These are phyloP conservation scores for Bonia amplexicaulis DNA, from an alignment of 176 grass and related monocot genomes.

Conservation along the genomic window DNA sequence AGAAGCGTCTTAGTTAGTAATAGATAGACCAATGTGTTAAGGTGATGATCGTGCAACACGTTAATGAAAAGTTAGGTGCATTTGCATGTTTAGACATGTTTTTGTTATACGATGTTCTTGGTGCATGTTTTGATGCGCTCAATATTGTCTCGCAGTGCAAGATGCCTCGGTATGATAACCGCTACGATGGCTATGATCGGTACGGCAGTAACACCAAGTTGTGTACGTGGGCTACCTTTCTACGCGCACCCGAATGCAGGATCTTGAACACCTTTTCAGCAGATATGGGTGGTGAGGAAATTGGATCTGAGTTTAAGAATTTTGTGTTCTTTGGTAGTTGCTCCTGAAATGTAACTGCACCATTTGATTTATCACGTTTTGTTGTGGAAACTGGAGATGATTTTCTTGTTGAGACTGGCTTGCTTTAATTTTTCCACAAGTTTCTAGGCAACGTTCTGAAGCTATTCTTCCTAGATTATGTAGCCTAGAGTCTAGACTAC, in stretches of 20 bases:
- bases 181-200: conserved; percentile 1
- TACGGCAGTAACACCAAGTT: conserved; percentile 47
- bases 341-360: background rate
- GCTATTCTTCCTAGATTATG: background rate
- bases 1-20: background rate
- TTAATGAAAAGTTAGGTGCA: background rate
- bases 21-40: background rate
- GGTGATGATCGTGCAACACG: background rate
- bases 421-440: background rate
- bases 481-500: background rate
- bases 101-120: background rate
- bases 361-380: background rate
- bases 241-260: conserved; percentile 37
- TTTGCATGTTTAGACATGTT: background rate
- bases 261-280: conserved; percentile 68
- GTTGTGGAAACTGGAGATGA: background rate
- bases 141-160: conserved; percentile 30
- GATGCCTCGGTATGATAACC: conserved; percentile 79
- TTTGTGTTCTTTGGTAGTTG: background rate
- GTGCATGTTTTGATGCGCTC: background rate
- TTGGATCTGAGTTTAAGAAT: background rate
- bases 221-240: conserved; percentile 77
- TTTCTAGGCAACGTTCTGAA: background rate
- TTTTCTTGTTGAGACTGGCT: background rate
- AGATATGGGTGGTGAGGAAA: conserved; percentile 80